A percentile compares a stretch with the other conserved stretches of the same genome.
phyloP scores from a whole-genome alignment of 495 filamentous ascomycete species.

The Tuber calosporum region DNA sequence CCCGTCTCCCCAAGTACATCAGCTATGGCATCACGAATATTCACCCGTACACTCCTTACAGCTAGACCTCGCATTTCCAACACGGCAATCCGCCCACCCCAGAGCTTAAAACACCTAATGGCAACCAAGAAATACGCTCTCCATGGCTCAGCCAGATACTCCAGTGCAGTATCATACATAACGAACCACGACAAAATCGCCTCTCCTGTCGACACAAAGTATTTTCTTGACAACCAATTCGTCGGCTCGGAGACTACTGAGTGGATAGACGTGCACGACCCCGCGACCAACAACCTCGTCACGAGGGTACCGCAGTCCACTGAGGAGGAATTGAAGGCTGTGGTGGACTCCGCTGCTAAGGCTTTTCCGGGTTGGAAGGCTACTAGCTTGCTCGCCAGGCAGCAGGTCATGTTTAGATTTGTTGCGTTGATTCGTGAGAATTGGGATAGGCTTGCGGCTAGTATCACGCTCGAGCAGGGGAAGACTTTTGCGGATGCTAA shows the following conservation, averaged over 20 bases:
- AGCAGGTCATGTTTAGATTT: slow-evolving; percentile 98
- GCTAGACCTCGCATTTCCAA: not conserved
- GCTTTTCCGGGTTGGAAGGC: slow-evolving; percentile 83
- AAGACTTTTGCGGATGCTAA: slow-evolving; percentile 96
- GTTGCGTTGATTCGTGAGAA: slow-evolving; percentile 81
- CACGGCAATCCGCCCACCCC: not conserved
- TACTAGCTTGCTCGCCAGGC: slow-evolving; percentile 73
- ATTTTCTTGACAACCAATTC: slow-evolving; percentile 90
- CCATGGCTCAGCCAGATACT: not conserved
- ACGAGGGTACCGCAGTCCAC: slow-evolving; percentile 97
- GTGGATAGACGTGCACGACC: slow-evolving; percentile 92
- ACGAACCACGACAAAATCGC: slow-evolving; percentile 62
- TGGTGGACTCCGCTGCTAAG: slow-evolving; percentile 77
- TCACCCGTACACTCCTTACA: slow-evolving; percentile 4
- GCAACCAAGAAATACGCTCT: slow-evolving; percentile 2
- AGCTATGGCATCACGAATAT: slow-evolving; percentile 4
- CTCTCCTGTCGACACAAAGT: slow-evolving; percentile 69
- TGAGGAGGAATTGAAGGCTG: slow-evolving; percentile 77
- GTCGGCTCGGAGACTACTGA: slow-evolving; percentile 62
- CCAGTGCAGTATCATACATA: not conserved
- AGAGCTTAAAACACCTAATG: not conserved
- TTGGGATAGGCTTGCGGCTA: slow-evolving; percentile 92
- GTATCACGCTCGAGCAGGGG: slow-evolving; percentile 95
- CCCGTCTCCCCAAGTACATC: not conserved
- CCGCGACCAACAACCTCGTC: slow-evolving; percentile 94